Percentiles rank a stretch among this genome's conserved stretches.
These are phyloP conservation scores for Coniferiporia sulphurascens DNA, from an alignment of 1,284 basidiomycete species.

Conservation along the genomic window DNA sequence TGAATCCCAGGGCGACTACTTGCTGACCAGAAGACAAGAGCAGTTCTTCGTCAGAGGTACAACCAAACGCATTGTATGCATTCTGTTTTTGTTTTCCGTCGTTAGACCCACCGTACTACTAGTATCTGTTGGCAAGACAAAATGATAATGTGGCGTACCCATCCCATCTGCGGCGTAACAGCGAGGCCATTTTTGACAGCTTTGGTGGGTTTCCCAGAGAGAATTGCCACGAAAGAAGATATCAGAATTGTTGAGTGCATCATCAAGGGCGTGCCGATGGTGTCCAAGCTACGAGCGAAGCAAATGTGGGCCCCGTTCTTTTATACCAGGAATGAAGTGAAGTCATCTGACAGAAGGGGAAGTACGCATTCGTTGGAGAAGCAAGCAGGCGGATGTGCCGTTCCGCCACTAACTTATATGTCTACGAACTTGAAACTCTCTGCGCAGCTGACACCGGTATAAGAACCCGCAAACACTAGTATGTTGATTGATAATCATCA, in stretches of 20 bases:
- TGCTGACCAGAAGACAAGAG: conserved; percentile 31
- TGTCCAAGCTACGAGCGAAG: not conserved
- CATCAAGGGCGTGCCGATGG: not conserved
- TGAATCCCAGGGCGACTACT: conserved; percentile 22
- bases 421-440: too few species aligned
- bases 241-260: not conserved
- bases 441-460: too few species aligned
- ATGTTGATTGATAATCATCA: too few species aligned
- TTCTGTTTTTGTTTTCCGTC: conserved; percentile 19
- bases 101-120: not conserved
- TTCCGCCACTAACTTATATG: not conserved
- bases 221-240: not conserved
- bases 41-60: conserved; percentile 30
- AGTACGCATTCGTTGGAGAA: not conserved
- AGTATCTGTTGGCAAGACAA: not conserved
- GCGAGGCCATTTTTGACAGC: conserved; percentile 33
- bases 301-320: too few species aligned
- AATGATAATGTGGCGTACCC: conserved; percentile 18
- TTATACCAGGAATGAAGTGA: not conserved
- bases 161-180: conserved; percentile 37
- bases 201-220: conserved; percentile 2
- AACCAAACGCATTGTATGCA: conserved; percentile 35
- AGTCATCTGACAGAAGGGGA: not conserved
- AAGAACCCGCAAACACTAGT: too few species aligned
- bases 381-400: not conserved